Conservation (phyloP, 139 green algal species). For the Chlamydomonas sp. region DNA sequence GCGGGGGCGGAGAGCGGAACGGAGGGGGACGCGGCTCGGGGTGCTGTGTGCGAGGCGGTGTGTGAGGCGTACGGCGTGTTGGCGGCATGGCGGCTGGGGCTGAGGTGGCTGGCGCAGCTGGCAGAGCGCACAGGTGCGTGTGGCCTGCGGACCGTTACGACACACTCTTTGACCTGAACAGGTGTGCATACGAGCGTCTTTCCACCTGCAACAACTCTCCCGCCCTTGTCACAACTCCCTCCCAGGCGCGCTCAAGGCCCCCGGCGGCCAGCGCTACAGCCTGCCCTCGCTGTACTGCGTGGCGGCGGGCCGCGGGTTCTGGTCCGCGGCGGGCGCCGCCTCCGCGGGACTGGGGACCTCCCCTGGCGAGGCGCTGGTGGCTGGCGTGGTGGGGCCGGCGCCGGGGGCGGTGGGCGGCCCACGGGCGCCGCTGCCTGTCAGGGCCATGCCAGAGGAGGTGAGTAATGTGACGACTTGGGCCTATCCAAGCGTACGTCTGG, state of each 20-base stretch:
- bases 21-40: not conserved
- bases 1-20: not conserved
- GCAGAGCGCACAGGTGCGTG: slow-evolving; percentile 16
- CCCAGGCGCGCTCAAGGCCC: not conserved
- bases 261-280: slow-evolving; percentile 1
- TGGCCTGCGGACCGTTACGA: too few relatives aligned
- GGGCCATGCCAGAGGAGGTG: slow-evolving; percentile 2
- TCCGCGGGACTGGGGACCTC: not conserved
- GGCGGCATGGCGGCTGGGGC: slow-evolving; percentile 19
- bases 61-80: not conserved
- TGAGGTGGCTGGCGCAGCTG: slow-evolving; percentile 12
- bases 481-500: too few relatives aligned
- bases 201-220: not conserved
- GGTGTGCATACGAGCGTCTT: too few relatives aligned
- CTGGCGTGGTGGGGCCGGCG: slow-evolving; percentile 3
- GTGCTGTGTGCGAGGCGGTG: slow-evolving; percentile 10
- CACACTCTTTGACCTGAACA: too few relatives aligned
- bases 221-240: not conserved
- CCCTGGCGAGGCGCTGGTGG: not conserved
- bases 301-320: slow-evolving; percentile 9
- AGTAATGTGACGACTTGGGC: not conserved
- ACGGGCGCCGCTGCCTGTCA: not conserved
- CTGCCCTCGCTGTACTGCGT: slow-evolving; percentile 19
- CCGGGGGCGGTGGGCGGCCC: not conserved
- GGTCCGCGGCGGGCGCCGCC: not conserved